Evolutionary conservation across 148 eudicot genomes (phyloP).

Genomic region (Suaeda aralocaspica): DNA sequence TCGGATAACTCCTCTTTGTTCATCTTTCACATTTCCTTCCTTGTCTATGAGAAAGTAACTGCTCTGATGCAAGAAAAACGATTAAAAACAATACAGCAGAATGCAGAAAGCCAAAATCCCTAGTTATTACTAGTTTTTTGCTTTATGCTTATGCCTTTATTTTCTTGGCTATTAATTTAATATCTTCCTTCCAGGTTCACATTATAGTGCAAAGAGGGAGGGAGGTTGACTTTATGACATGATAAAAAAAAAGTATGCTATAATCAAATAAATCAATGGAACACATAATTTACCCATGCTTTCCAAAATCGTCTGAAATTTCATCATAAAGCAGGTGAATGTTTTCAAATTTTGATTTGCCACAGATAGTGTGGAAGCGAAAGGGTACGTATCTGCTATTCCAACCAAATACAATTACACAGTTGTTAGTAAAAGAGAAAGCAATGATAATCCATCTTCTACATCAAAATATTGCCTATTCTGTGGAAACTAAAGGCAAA

Average conservation of each 20-base stretch:
- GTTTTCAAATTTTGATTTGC: slow-evolving; percentile 66
- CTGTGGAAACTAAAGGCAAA: neutral
- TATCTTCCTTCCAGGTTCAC: neutral
- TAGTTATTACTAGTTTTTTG: neutral
- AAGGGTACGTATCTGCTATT: slow-evolving; percentile 69
- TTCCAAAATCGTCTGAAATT: slow-evolving; percentile 66
- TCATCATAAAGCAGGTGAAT: slow-evolving; percentile 60
- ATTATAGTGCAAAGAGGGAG: neutral
- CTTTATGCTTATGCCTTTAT: neutral
- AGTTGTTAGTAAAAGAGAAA: slow-evolving; percentile 14
- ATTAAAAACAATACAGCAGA: slow-evolving; percentile 39
- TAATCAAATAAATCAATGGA: neutral
- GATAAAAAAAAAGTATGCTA: neutral
- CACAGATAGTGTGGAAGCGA: slow-evolving; percentile 80
- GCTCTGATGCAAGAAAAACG: slow-evolving; percentile 52
- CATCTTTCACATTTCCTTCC: slow-evolving; percentile 46
- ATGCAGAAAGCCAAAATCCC: slow-evolving; percentile 25
- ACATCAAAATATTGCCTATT: neutral
- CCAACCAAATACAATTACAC: slow-evolving; percentile 16
- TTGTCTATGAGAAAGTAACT: slow-evolving; percentile 75
- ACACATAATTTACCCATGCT: slow-evolving; percentile 61
- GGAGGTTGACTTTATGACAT: neutral
- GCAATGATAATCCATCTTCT: slow-evolving; percentile 5
- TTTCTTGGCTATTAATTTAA: too few relatives aligned
- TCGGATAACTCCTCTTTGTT: slow-evolving; percentile 81